Conservation (phyloP, 768 basidiomycete genomes). For the Lentinula detonsa region DNA sequence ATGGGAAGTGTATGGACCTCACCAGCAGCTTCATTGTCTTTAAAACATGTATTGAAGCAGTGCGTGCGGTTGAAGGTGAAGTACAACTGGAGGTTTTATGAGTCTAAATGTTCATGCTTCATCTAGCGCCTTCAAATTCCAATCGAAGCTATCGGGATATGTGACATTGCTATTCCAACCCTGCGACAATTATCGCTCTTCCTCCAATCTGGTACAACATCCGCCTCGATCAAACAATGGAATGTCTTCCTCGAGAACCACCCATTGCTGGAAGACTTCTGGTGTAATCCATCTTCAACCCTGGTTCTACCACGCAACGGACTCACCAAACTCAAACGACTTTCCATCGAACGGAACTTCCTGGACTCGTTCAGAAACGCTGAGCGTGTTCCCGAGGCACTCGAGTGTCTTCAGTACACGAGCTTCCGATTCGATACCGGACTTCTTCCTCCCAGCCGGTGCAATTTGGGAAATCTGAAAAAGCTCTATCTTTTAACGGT, state of each 20-base stretch:
- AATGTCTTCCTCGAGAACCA: slow-evolving; percentile 38
- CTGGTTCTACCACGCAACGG: slow-evolving; percentile 25
- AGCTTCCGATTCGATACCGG: not conserved
- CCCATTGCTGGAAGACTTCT: slow-evolving; percentile 37
- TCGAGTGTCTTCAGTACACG: not conserved
- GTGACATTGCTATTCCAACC: slow-evolving; percentile 29
- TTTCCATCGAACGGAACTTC: slow-evolving; percentile 30
- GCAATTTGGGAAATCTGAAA: not conserved
- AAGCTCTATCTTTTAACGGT: not conserved
- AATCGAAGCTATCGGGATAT: slow-evolving; percentile 34
- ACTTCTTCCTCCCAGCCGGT: not conserved
- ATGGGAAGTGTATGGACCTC: slow-evolving; percentile 23
- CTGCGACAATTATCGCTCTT: slow-evolving; percentile 35
- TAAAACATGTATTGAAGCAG: slow-evolving; percentile 21
- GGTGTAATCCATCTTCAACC: slow-evolving; percentile 36
- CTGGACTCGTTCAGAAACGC: slow-evolving; percentile 6
- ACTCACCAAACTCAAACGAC: slow-evolving; percentile 34
- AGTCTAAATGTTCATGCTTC: not conserved
- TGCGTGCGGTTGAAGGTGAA: slow-evolving; percentile 23
- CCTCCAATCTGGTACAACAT: slow-evolving; percentile 33
- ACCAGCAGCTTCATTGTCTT: slow-evolving; percentile 14
- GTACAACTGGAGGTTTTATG: not conserved
- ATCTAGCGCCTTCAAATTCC: slow-evolving; percentile 38
- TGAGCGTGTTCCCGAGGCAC: not conserved
- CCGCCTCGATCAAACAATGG: slow-evolving; percentile 27